Evolutionary conservation across 805 yeast species (phyloP), one percentile per base, ranked within the genome.

Genomic region (Nakazawaea anatomiae): DNA sequence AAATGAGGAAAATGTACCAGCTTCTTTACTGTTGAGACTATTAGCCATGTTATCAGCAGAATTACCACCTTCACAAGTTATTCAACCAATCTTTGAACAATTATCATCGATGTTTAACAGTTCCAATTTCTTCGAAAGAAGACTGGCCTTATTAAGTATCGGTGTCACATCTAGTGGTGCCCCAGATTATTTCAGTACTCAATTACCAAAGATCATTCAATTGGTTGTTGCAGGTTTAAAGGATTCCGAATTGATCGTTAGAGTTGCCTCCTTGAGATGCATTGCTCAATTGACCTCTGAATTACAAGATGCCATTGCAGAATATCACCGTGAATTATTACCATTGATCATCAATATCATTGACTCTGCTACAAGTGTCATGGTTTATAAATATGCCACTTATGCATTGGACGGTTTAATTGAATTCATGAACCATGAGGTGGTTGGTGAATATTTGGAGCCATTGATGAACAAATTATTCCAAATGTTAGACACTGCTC

Each of bases 51-150:
- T 92, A 57, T 80, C 98, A 14, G 73, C 84, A 43, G 90, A 85
- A 62, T 75, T 94, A 61, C 97, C 99, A 49, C 96, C 98, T 46
- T 80, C 89, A 42, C 99, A 94, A 68, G 96, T 88, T 51, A 83
- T 91, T 57, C 78, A 75, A 56, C 92, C 96, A 42, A 76, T 92
- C 55, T 75, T 89, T 54, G 87, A 82, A 57, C 79, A 77, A 57
- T 67, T 87, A 55, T 76, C 80, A 43, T 64, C 76, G 42, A 69
- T 83, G 74, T 66, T 84, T 54, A 69, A 80, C 46, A 79, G 91
- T 14, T 57, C 79, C n/a, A 82, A 88, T 65, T 76, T 77, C 55
- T 84, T 79, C 57, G 89, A 87, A 71, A 83, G 95, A 73, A 83
- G 97, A 72, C 97, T 95, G 53, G 94, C 87, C 50, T 75, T 90